Evolutionary conservation across 306 rosid species (phyloP), one percentile per base, ranked within the genome.

Genomic region (Prunus mume): DNA sequence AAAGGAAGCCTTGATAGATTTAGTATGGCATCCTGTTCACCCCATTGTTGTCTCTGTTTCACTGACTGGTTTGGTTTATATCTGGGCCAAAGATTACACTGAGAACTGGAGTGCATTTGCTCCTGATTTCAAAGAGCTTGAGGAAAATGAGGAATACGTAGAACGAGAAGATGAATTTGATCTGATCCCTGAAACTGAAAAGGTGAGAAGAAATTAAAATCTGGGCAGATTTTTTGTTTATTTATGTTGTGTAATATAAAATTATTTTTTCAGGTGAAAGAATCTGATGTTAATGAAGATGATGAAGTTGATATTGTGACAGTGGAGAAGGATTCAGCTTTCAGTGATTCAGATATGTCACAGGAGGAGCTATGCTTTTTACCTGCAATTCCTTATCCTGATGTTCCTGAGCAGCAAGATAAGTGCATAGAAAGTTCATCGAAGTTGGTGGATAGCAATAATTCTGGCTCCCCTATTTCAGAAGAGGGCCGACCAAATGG

Each of bases 101-200:
- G 99, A 95, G 89, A 92, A 91, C 75, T 92, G 97, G 99, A 95
- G 99, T 88, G 97, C 99, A 68, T 95, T 95, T 89, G 99, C 99
- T 78, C 99, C 97, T 64, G 99, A 95, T 81, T 95, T 95, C 81
- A 95, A 95, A 81, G 99, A 95, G 89, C 97, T 95, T 4, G 99
- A 95, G 80, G 99, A 95, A 87, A 95, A 95, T 46, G 98, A 92
- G 80, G 98, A 95, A 82, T 92, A 95, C 12, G 85, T 95, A 2
- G 99, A 95, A 77, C 85, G 91, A 43, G 99, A 95, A 83, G 99
- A 96, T 81, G 99, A 96, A 63, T 96, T 96, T 86, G 99, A 96
- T 92, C 84, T 96, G 85, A 84, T 83, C 74, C 98, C 96, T 0
- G 99, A 96, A 72, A 84, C 92, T 19, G 97, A 92, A 71, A 92